Conservation (phyloP, 2,329 filamentous ascomycete genomes). For the Nemania sp. region DNA sequence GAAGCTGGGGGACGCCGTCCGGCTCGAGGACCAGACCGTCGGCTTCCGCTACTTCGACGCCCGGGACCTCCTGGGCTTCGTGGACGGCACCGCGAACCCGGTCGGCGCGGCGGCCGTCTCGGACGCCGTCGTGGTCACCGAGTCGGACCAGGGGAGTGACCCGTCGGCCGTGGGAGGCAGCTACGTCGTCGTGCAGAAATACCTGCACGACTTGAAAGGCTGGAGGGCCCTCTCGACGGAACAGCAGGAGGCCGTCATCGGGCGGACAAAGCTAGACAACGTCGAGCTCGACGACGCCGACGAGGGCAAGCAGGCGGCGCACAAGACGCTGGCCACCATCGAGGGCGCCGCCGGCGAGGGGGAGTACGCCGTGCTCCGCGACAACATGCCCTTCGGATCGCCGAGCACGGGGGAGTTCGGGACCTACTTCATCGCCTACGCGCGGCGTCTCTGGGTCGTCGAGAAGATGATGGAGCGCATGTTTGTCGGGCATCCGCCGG, state of each 20-base stretch:
- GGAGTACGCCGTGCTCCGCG: slow-evolving; percentile 58
- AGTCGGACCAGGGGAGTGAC: slow-evolving; percentile 45
- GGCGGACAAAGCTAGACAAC: slow-evolving; percentile 62
- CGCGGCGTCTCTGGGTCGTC: slow-evolving; percentile 57
- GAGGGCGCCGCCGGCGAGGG: slow-evolving; percentile 52
- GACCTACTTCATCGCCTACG: slow-evolving; percentile 64
- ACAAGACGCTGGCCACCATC: slow-evolving; percentile 60
- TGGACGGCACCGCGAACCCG: slow-evolving; percentile 65
- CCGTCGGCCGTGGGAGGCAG: slow-evolving; percentile 51
- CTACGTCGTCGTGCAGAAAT: slow-evolving; percentile 64
- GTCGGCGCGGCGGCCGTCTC: slow-evolving; percentile 49
- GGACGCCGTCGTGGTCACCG: slow-evolving; percentile 47
- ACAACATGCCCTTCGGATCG: slow-evolving; percentile 65
- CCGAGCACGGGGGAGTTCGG: slow-evolving; percentile 56
- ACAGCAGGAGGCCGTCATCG: slow-evolving; percentile 60
- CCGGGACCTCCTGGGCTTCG: slow-evolving; percentile 62
- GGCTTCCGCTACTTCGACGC: slow-evolving; percentile 65
- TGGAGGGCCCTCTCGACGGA: slow-evolving; percentile 55
- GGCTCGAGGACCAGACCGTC: slow-evolving; percentile 55
- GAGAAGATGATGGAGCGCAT: slow-evolving; percentile 63
- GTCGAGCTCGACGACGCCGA: slow-evolving; percentile 58
- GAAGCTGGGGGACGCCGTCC: slow-evolving; percentile 51
- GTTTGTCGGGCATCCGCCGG: slow-evolving; percentile 59
- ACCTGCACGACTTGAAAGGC: slow-evolving; percentile 54
- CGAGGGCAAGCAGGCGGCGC: slow-evolving; percentile 51